Evolutionary conservation across 2,329 filamentous ascomycete species (phyloP).

Genomic region (Byssothecium circinans): DNA sequence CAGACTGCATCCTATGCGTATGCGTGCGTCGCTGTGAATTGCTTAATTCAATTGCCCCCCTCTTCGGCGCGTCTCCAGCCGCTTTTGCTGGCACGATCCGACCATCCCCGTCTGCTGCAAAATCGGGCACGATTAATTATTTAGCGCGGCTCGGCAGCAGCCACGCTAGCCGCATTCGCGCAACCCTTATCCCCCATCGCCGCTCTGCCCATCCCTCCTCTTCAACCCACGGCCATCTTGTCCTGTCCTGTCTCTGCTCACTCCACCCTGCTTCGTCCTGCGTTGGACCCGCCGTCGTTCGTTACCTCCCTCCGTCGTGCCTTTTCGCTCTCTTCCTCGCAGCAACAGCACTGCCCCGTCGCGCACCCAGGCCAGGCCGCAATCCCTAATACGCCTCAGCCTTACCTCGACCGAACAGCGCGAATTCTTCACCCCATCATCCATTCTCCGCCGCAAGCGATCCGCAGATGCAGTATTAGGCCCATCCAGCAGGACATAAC

Average conservation of each 20-base stretch:
- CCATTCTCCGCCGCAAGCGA: background rate
- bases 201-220: slow-evolving; percentile 5
- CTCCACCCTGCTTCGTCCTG: slow-evolving; percentile 4
- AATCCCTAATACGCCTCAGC: slow-evolving; percentile 4
- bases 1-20: too few species aligned
- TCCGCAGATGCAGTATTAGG: slow-evolving; percentile 32
- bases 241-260: slow-evolving; percentile 1
- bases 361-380: background rate
- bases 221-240: slow-evolving; percentile 3
- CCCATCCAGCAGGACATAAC: slow-evolving; percentile 16
- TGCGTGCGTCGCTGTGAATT: too few species aligned
- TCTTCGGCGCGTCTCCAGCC: too few species aligned
- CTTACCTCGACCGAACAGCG: background rate
- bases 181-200: background rate
- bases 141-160: slow-evolving; percentile 5
- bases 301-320: background rate
- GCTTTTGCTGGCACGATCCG: too few species aligned
- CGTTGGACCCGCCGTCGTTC: slow-evolving; percentile 3
- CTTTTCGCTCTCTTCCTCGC: background rate
- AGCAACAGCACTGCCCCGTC: background rate
- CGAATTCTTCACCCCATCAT: background rate
- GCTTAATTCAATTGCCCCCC: too few species aligned
- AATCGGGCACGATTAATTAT: background rate
- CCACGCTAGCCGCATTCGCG: slow-evolving; percentile 1
- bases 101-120: background rate